Evolutionary conservation across 768 basidiomycete species (phyloP).

Genomic region (Dioszegia crocea): DNA sequence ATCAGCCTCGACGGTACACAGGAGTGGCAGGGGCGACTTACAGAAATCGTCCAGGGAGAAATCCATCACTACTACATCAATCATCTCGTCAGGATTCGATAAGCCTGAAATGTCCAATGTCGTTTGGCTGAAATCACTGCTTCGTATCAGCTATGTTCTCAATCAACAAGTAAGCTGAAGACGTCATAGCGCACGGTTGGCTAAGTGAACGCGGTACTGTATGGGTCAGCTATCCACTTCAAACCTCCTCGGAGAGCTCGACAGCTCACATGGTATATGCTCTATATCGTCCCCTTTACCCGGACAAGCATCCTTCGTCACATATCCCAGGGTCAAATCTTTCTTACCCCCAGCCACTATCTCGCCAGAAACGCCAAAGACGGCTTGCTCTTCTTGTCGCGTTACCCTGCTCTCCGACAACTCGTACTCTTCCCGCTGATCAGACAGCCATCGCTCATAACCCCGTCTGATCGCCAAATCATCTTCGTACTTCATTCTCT

Average conservation of each 20-base stretch:
- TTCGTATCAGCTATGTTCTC: background rate
- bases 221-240: background rate
- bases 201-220: constrained; percentile 23
- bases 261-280: constrained; percentile 41
- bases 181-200: constrained; percentile 22
- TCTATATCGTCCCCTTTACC: constrained; percentile 46
- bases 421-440: constrained; percentile 28
- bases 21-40: constrained; percentile 19
- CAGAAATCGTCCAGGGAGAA: constrained; percentile 47
- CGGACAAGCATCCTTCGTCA: constrained; percentile 35
- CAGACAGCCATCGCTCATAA: constrained; percentile 18
- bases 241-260: background rate
- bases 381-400: constrained; percentile 8
- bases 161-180: background rate
- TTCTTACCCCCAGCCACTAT: constrained; percentile 8
- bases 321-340: constrained; percentile 27
- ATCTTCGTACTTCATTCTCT: constrained; percentile 8
- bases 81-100: constrained; percentile 22
- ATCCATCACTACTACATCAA: constrained; percentile 45
- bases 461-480: constrained; percentile 17
- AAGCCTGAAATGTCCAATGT: constrained; percentile 28
- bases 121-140: constrained; percentile 40
- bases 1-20: background rate
- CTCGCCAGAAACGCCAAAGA: background rate
- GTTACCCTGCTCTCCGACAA: background rate